Evolutionary conservation across 345 rosid genomes (phyloP), one percentile per base, ranked within the genome.

Genomic region (Euclidium syriacum): DNA sequence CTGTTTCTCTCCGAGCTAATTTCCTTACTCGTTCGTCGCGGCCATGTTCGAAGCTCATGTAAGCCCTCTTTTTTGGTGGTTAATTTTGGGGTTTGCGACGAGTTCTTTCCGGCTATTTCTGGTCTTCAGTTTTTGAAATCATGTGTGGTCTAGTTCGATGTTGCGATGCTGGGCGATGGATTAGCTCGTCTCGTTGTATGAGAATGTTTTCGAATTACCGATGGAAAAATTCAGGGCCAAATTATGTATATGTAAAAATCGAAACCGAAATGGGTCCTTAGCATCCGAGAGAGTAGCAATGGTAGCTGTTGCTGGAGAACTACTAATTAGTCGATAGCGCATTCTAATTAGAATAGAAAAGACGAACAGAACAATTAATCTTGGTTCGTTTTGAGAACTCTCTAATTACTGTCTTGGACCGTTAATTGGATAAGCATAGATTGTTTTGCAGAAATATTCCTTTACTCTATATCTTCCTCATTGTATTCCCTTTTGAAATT

Each of bases 1-100:
- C 42, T 19, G 61, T 32, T 35, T 44, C 48, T 22, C 49, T 36
- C 26, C 17, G 33, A 42, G 43, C 64, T 71, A 48, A 44, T 71
- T 39, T 57, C 34, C 47, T 39, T 0, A 30, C 64, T 44, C 53
- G 44, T 42, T 46, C 58, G 42, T 75, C 79, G 73, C 61, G 83
- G 67, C 75, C 78, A 90, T 90, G 97, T 90, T 90, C 58, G 95
- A 90, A 82, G 90, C 90, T 71, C 95, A 90, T 73, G 97, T 90
- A 77, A 71, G 85, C 24, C 69, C 12, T 20, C 10, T 6, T 24
- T 64, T 23, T 61, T 34, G 23, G 0, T 15, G n/a, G 12, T 32
- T 59, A 25, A 10, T 68, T 39, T 52, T 59, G 16, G 39, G 62
- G 40, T 59, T 43, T 59, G 53, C 17, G 47, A 51, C 7, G 25